These are phyloP conservation scores for Lentinula aciculospora DNA, from an alignment of 768 basidiomycete genomes.

Conservation along the genomic window DNA sequence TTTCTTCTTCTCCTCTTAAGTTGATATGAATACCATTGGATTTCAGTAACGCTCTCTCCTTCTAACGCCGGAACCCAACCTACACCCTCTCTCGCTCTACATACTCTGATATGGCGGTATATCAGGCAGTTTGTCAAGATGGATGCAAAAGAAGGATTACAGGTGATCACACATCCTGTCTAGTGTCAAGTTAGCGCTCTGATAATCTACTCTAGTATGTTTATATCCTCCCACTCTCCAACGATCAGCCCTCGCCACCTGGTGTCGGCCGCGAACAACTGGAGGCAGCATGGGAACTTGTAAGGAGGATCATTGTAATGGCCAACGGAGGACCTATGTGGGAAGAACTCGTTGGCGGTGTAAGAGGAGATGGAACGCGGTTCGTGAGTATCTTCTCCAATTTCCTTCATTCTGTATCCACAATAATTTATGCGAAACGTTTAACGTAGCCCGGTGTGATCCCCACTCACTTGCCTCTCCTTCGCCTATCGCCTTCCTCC, in stretches of 20 bases:
- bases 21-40: background rate
- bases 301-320: constrained; percentile 70
- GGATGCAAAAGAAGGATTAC: constrained; percentile 90
- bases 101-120: constrained; percentile 88
- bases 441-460: constrained; percentile 71
- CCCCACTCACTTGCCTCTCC: constrained; percentile 73
- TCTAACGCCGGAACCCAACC: constrained; percentile 29
- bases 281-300: constrained; percentile 75
- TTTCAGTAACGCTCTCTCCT: constrained; percentile 64
- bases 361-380: constrained; percentile 83
- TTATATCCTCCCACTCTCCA: background rate
- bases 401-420: background rate
- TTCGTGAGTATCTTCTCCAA: constrained; percentile 50
- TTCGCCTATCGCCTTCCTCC: constrained; percentile 42
- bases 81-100: constrained; percentile 65
- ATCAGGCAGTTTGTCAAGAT: constrained; percentile 88
- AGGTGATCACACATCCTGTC: constrained; percentile 77
- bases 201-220: constrained; percentile 8
- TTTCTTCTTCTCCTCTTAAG: background rate
- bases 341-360: constrained; percentile 94
- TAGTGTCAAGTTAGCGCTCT: constrained; percentile 63
- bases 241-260: constrained; percentile 16
- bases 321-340: constrained; percentile 78
- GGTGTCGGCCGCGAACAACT: constrained; percentile 81
- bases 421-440: background rate